Evolutionary conservation across 1,284 basidiomycete genomes (phyloP).

Genomic region (Fistulina hepatica): DNA sequence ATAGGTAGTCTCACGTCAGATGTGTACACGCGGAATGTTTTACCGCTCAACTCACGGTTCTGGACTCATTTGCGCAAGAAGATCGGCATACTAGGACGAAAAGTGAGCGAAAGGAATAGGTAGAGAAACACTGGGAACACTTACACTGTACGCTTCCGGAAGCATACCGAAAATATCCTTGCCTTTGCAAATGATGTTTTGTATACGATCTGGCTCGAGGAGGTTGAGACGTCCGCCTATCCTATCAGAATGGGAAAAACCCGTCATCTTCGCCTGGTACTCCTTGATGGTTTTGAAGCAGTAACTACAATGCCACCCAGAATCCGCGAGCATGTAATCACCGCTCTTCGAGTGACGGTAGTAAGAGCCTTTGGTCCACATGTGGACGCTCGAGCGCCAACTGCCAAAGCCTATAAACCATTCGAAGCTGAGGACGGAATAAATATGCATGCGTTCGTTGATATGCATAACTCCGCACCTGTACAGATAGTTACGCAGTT

Average conservation of each 20-base stretch:
- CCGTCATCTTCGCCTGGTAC: constrained; percentile 51
- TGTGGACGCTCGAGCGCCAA: constrained; percentile 47
- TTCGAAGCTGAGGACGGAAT: constrained; percentile 32
- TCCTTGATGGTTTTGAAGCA: constrained; percentile 55
- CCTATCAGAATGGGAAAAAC: constrained; percentile 57
- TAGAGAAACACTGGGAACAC: constrained; percentile 13
- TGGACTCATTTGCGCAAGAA: constrained; percentile 39
- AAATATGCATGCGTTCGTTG: neutral
- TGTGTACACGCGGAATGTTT: too few relatives aligned
- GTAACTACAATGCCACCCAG: constrained; percentile 53
- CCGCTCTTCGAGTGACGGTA: constrained; percentile 49
- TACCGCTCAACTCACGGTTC: constrained; percentile 31
- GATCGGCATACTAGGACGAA: constrained; percentile 34
- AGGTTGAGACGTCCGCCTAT: constrained; percentile 45
- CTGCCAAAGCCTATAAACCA: constrained; percentile 43
- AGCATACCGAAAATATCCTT: constrained; percentile 59
- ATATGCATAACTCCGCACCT: constrained; percentile 24
- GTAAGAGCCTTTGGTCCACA: constrained; percentile 29
- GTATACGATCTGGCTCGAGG: constrained; percentile 41
- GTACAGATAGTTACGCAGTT: constrained; percentile 56
- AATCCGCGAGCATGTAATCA: constrained; percentile 45
- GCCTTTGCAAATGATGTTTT: constrained; percentile 48
- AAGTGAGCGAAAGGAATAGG: constrained; percentile 4
- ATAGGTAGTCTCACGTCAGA: too few relatives aligned
- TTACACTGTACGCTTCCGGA: constrained; percentile 49